Evolutionary conservation across 2,329 filamentous ascomycete species (phyloP), one percentile per base, ranked within the genome.

Genomic region (Penicillium hesseltinei): DNA sequence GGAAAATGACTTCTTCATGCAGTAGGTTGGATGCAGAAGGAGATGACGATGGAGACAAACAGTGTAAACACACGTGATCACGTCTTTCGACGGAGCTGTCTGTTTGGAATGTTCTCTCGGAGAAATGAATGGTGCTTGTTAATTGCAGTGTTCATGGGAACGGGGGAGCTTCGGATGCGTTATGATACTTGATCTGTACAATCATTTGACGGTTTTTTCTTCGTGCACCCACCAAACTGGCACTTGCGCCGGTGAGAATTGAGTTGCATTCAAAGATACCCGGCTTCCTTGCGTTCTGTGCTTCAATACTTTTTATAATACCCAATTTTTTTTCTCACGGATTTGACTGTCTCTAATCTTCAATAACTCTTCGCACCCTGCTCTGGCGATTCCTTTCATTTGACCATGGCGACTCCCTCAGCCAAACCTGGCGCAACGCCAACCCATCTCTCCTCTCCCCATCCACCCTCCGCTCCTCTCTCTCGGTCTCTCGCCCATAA

Each of bases 391-490:
- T 48, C 35, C 13, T 7, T 54, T 47, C 36, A 31, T 55, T 45
- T 25, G 21, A 66, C 15, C 55, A 79, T 79, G 77, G 75, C 77
- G 33, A 79, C 77, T 27, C 77, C 77, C 13, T 77, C 76, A 29
- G 74, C 76, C 27, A 79, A 77, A 58, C 74, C 75, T 27, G 75
- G 69, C 51, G 70, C 75, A 35, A 79, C 77, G 53, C 77, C 77
- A 25, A 78, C 71, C 21, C 72, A 77, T 59, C 65, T 77, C 33
- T 75, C 77, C 33, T 78, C 77, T 23, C 77, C 77, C 47, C 75
- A 73, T 53, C 76, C 75, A 10, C 70, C 75, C 29, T 74, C 72
- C 47, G 71, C 70, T 27, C 70, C 75, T 54, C 74, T 77, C 66
- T 66, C 71, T 40, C 70, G 70, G 25, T 71, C 74, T 27, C 66